Evolutionary conservation across 257 asterid genomes (phyloP), one percentile per base, ranked within the genome.

Genomic region (Scutellaria barbata): DNA sequence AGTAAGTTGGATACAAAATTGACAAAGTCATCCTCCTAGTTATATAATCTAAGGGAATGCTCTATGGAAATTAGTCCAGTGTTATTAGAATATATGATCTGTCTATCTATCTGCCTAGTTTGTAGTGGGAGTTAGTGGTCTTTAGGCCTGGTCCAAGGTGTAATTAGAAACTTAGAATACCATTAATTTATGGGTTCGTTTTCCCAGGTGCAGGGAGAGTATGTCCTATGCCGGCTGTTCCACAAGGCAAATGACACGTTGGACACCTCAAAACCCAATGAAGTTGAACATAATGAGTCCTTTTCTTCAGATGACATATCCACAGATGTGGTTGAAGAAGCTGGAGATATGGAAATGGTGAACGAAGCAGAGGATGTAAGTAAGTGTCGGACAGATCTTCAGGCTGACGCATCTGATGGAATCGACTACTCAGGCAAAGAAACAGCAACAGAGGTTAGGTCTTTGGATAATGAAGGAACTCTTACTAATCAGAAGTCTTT

Each of bases 211-310:
- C 78, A 89, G 96, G 90, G 81, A 62, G 89, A 86, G 74, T 89
- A 83, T 66, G 90, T 89, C 41, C 79, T 89, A 52, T 89, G 96
- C 81, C 96, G 92, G 63, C 78, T 89, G 79, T 89, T 89, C 79
- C 86, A 76, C 57, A 89, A 86, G 82, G 73, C 78, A 53, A 86
- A 84, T 60, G 95, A 79, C 61, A 84, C 52, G 74, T 74, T 74
- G 16, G 83, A 79, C 3, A 64, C 67, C 77, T 80, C 62, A 7
- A 83, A 89, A 62, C 73, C 48, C 53, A 83, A 75, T 43, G 90
- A 83, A 70, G 85, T 48, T 63, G 87, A 80, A 62, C 81, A 67
- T 45, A 73, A 69, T 20, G 81, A 76, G 25, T 85, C 84, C 5
- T 74, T 82, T 20, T 87, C 90, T 61, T 72, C 92, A 4, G 92